Evolutionary conservation across 805 yeast species (phyloP).

Genomic region (Yarrowia divulgata): DNA sequence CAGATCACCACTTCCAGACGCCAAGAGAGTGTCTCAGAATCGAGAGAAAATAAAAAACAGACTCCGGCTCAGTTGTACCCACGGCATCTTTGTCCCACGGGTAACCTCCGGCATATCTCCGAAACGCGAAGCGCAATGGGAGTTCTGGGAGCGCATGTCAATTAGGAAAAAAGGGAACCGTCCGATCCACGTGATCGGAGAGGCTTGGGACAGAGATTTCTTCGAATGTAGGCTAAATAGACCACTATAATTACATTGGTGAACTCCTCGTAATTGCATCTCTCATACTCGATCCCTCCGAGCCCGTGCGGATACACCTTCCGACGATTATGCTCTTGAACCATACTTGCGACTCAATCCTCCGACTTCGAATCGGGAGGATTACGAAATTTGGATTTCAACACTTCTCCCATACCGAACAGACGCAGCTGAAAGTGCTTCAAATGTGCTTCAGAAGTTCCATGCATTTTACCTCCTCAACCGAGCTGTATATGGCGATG

Average conservation of each 20-base stretch:
- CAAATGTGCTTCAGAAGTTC: background rate
- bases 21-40: constrained; percentile 7
- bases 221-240: too few relatives aligned
- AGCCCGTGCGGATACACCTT: background rate
- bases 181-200: background rate
- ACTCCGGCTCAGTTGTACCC: background rate
- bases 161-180: too few relatives aligned
- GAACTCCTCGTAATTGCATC: background rate
- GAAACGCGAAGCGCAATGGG: constrained; percentile 10
- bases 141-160: too few relatives aligned
- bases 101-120: constrained; percentile 18
- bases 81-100: constrained; percentile 9
- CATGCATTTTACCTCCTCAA: background rate
- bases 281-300: background rate
- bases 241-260: too few relatives aligned
- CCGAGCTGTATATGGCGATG: background rate
- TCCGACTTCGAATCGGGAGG: background rate
- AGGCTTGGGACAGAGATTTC: too few relatives aligned
- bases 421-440: background rate
- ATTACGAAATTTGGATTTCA: background rate
- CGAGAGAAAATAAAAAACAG: background rate
- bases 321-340: background rate
- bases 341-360: constrained; percentile 1
- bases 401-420: background rate
- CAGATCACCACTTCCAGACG: background rate